Base-by-base conservation (phyloP, 441 rosid genomes). In the Pelargonium australe region DNA sequence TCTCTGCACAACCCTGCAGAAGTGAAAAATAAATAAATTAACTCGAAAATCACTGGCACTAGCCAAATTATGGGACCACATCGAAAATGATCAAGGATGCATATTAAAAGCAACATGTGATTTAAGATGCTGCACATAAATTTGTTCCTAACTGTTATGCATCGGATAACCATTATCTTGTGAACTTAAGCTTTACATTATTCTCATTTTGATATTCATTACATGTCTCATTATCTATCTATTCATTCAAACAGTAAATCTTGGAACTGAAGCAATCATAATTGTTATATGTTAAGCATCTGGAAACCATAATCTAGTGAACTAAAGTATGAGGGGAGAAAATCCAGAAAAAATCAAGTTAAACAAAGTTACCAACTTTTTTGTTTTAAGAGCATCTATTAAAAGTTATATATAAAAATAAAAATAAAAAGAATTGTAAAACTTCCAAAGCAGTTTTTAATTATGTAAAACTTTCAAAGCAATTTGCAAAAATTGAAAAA, bases 1-100 rank as follows among this genome's bases (percentile, higher is more conserved):
- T 77, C 96, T 87, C 85, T 88, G 99, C 77, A 95, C 94, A 79
- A 89, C 88, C 84, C 99, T 95, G 84, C 79, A 89, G 64, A 74
- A 60, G 67, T 77, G 64, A 20, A 82, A 78, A 71, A 71, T 62
- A 69, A 72, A 69, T 23, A 28, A 64, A 72, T 57, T 72, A 77
- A 77, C 49, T 74, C 55, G 66, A 61, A 74, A 13, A 47, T 13
- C 14, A 47, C 53, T 3, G 53, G 19, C 65, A 28, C 65, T 31
- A 13, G 53, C 53, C 17, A 31, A 2, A 34, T 37, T 31, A 64
- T 68, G 53, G 53, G 68, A 19, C 55, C 49, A 62, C 65, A 6
- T 13, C 9, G 11, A 31, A 62, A 62, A 62, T 61, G 14, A 61
- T 34, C 14, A 10, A 25, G 37, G 37, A 4, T 13, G 25, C 64